A percentile compares a stretch with the other conserved stretches of the same genome.
Evolutionary conservation across 495 filamentous ascomycete genomes (phyloP).

Genomic region (Penicillium coprophilum): DNA sequence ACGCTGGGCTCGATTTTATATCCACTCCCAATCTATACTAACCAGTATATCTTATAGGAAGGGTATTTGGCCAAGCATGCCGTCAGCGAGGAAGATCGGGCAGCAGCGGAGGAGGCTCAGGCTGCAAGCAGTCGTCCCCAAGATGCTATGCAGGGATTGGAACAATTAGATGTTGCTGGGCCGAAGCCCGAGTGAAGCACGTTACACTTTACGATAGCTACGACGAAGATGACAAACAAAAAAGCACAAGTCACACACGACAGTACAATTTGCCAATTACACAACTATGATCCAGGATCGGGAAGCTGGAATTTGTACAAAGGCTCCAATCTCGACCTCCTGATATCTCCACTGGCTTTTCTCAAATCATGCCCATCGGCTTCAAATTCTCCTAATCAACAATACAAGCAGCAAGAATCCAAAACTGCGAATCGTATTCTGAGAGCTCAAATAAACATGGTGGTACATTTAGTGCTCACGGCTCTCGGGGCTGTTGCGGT

Average conservation of each 20-base stretch:
- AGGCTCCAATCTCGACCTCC: slow-evolving; percentile 30
- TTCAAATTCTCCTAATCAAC: slow-evolving; percentile 34
- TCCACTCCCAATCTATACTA: slow-evolving; percentile 22
- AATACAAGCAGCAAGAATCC: slow-evolving; percentile 37
- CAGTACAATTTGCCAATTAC: slow-evolving; percentile 37
- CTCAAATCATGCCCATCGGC: slow-evolving; percentile 20
- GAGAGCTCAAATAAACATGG: slow-evolving; percentile 36
- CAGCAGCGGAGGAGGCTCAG: slow-evolving; percentile 59
- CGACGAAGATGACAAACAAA: slow-evolving; percentile 28
- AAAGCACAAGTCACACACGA: slow-evolving; percentile 16
- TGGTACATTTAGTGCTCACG: slow-evolving; percentile 50
- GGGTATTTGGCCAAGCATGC: slow-evolving; percentile 89
- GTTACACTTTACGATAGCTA: slow-evolving; percentile 20
- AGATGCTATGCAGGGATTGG: slow-evolving; percentile 94
- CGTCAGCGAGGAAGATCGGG: slow-evolving; percentile 80
- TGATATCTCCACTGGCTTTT: slow-evolving; percentile 20
- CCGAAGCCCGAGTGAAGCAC: slow-evolving; percentile 70
- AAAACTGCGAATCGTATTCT: slow-evolving; percentile 35
- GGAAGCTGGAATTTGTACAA: slow-evolving; percentile 46
- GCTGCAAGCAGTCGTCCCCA: slow-evolving; percentile 54
- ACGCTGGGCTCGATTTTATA: slow-evolving; percentile 38
- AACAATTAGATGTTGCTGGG: slow-evolving; percentile 90
- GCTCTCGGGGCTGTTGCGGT: slow-evolving; percentile 50
- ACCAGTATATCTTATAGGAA: slow-evolving; percentile 58
- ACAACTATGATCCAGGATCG: slow-evolving; percentile 30